These are phyloP conservation scores for Aspergillus terreus DNA, from an alignment of 2,329 filamentous ascomycete genomes.

Conservation along the genomic window DNA sequence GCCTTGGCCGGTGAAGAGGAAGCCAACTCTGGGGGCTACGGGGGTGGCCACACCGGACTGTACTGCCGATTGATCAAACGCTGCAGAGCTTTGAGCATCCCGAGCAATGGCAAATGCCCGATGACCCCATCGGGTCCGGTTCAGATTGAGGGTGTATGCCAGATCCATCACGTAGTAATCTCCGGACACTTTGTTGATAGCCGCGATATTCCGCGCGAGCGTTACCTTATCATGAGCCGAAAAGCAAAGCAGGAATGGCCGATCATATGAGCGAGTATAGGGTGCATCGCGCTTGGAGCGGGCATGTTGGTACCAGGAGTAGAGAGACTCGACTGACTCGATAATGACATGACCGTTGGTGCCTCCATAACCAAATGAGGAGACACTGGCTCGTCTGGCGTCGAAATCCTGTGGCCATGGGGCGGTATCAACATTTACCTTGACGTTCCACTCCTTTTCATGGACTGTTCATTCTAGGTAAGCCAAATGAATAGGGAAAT, in stretches of 20 bases:
- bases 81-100: not conserved
- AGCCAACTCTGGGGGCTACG: too few species aligned
- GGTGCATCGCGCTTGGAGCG: not conserved
- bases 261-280: too few species aligned
- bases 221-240: not conserved
- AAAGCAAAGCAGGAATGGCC: not conserved
- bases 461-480: not conserved
- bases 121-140: slow-evolving; percentile 1
- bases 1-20: too few species aligned
- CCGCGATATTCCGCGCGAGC: not conserved
- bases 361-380: slow-evolving; percentile 46
- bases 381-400: slow-evolving; percentile 29
- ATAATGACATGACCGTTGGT: slow-evolving; percentile 45
- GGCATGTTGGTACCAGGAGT: not conserved
- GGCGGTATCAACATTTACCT: not conserved
- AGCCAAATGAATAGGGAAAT: too few species aligned
- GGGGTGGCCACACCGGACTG: too few species aligned
- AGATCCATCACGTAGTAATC: slow-evolving; percentile 2
- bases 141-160: slow-evolving; percentile 8
- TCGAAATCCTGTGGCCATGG: slow-evolving; percentile 1
- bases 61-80: not conserved
- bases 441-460: not conserved
- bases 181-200: not conserved
- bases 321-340: slow-evolving; percentile 11
- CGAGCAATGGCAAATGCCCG: not conserved